A percentile compares a stretch with the other conserved stretches of the same genome.
Conservation (phyloP, 345 rosid species). For the Eucalyptus urophylla region DNA sequence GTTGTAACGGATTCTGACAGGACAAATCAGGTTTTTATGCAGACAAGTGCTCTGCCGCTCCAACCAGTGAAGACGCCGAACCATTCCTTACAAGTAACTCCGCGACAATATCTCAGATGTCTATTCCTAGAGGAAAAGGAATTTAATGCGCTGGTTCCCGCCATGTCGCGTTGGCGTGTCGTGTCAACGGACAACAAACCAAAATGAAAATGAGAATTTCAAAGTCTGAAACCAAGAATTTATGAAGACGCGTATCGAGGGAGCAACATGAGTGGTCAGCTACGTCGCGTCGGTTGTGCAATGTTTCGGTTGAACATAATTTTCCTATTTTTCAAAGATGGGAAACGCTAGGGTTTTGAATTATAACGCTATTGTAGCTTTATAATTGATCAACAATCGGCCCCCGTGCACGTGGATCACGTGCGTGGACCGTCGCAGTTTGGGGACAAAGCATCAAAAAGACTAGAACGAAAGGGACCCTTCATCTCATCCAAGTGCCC, state of each 20-base stretch:
- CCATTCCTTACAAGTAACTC: too few species aligned
- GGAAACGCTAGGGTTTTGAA: neutral
- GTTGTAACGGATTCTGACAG: too few species aligned
- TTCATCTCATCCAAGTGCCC: neutral
- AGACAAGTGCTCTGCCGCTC: too few species aligned
- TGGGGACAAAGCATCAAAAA: neutral
- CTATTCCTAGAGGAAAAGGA: neutral
- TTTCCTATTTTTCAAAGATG: neutral
- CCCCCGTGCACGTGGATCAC: neutral
- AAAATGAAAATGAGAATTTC: neutral
- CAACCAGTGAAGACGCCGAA: too few species aligned
- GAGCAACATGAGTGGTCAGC: neutral
- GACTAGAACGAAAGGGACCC: neutral
- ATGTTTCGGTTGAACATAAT: too few species aligned
- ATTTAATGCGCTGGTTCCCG: neutral
- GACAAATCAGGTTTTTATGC: too few species aligned
- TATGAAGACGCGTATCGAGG: neutral
- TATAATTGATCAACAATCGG: neutral
- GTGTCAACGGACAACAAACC: accelerated
- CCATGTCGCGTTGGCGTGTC: accelerated
- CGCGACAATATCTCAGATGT: neutral
- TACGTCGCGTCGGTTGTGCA: neutral
- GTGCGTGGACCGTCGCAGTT: neutral
- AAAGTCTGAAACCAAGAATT: neutral
- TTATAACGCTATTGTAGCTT: neutral